phyloP scores from a whole-genome alignment of 257 asterid genomes.

The Petrea volubilis region DNA sequence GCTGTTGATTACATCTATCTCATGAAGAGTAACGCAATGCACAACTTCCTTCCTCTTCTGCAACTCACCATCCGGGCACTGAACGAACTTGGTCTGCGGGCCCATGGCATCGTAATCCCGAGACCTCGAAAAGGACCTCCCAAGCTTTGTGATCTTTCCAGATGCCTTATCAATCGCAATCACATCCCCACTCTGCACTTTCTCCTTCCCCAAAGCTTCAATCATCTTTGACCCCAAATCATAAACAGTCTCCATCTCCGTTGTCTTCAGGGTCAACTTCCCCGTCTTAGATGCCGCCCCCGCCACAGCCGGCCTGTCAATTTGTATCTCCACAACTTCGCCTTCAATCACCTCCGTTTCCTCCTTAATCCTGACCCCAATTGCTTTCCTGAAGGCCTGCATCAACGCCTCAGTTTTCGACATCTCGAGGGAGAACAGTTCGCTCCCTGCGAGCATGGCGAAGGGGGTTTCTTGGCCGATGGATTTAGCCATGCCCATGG shows the following conservation, averaged over 20 bases:
- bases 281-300: conserved; percentile 89
- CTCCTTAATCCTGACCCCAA: conserved; percentile 86
- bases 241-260: conserved; percentile 89
- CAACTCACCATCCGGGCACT: conserved; percentile 97
- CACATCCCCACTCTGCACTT: conserved; percentile 94
- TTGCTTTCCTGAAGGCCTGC: conserved; percentile 89
- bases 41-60: conserved; percentile 97
- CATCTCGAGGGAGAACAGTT: conserved; percentile 85
- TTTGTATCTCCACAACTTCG: conserved; percentile 79
- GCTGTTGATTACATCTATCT: conserved; percentile 93
- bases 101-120: conserved; percentile 96
- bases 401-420: conserved; percentile 86
- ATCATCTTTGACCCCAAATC: conserved; percentile 92
- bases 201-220: conserved; percentile 89
- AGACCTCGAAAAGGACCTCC: conserved; percentile 86
- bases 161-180: conserved; percentile 90
- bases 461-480: conserved; percentile 88
- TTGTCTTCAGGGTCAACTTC: conserved; percentile 75
- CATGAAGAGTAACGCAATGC: conserved; percentile 90
- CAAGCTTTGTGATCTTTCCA: conserved; percentile 83
- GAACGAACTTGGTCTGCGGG: conserved; percentile 90
- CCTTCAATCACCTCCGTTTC: conserved; percentile 92
- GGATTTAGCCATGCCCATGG: conserved; percentile 94
- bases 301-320: conserved; percentile 79
- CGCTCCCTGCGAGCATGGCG: conserved; percentile 92